phyloP scores from a whole-genome alignment of 345 rosid genomes.

The Noccaea caerulescens region DNA sequence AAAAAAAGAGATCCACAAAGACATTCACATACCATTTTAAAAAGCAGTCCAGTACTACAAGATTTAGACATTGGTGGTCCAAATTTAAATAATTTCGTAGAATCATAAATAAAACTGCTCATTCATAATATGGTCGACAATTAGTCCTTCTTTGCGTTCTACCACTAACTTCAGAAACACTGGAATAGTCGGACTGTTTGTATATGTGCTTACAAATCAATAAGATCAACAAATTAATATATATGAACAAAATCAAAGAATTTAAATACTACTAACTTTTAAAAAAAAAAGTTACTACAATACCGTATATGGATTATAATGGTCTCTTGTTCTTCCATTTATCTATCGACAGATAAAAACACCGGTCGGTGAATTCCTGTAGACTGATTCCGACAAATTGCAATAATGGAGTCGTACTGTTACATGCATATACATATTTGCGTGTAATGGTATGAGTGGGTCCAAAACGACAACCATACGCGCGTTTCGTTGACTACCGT shows the following conservation, averaged over 20 bases:
- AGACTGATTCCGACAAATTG: not conserved
- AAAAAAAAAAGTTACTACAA: no score
- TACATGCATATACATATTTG: slow-evolving; percentile 38
- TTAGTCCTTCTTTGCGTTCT: not conserved
- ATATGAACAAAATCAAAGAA: no score
- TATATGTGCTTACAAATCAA: slow-evolving; percentile 6
- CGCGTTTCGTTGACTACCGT: slow-evolving; percentile 45
- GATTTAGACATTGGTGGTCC: slow-evolving; percentile 42
- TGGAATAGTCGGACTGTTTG: not conserved
- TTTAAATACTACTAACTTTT: no score
- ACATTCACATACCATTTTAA: slow-evolving; percentile 21
- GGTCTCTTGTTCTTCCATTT: slow-evolving; percentile 4
- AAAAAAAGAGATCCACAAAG: slow-evolving; percentile 6
- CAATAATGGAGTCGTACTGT: slow-evolving; percentile 40
- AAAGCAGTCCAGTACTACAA: slow-evolving; percentile 21
- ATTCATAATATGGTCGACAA: slow-evolving; percentile 28
- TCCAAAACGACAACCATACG: slow-evolving; percentile 36
- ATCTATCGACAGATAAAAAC: slow-evolving; percentile 21
- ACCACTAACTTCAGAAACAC: not conserved
- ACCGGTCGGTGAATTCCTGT: slow-evolving; percentile 43
- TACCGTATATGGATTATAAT: not conserved
- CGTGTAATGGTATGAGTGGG: slow-evolving; percentile 30
- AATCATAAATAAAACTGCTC: slow-evolving; percentile 25
- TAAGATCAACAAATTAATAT: not conserved
- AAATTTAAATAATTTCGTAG: slow-evolving; percentile 35